phyloP scores from a whole-genome alignment of 2,329 filamentous ascomycete species.

The Penicillium sp. region DNA sequence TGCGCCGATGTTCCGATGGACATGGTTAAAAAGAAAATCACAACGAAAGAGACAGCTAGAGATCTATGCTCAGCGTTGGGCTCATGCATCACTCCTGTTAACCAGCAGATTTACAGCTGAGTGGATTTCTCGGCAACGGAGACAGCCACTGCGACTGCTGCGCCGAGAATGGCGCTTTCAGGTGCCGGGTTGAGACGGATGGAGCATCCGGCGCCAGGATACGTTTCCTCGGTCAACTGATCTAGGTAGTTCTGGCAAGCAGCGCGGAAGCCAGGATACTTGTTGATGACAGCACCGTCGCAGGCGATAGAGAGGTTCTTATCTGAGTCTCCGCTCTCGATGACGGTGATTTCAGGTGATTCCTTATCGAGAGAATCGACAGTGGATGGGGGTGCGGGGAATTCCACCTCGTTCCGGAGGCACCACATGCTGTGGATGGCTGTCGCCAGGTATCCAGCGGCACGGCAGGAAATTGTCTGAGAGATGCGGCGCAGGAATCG shows the following conservation, averaged over 20 bases:
- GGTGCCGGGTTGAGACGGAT: constrained; percentile 45
- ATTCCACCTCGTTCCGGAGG: constrained; percentile 54
- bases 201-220: constrained; percentile 22
- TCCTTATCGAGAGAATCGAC: constrained; percentile 29
- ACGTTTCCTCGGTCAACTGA: constrained; percentile 38
- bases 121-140: constrained; percentile 34
- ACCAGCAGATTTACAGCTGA: not conserved
- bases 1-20: constrained; percentile 18
- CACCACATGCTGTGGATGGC: constrained; percentile 63
- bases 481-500: constrained; percentile 56
- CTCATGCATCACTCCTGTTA: constrained; percentile 14
- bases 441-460: constrained; percentile 62
- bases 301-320: constrained; percentile 50
- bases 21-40: constrained; percentile 15
- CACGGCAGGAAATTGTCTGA: constrained; percentile 57
- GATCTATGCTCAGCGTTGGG: constrained; percentile 12
- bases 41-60: constrained; percentile 14
- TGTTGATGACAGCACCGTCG: constrained; percentile 54
- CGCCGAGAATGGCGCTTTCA: constrained; percentile 49
- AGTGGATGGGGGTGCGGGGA: constrained; percentile 23
- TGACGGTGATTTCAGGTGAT: constrained; percentile 35
- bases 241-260: constrained; percentile 47
- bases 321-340: constrained; percentile 32
- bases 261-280: constrained; percentile 51
- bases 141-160: constrained; percentile 50